Conservation (phyloP, 345 rosid genomes). For the Boechera divaricarpa region DNA sequence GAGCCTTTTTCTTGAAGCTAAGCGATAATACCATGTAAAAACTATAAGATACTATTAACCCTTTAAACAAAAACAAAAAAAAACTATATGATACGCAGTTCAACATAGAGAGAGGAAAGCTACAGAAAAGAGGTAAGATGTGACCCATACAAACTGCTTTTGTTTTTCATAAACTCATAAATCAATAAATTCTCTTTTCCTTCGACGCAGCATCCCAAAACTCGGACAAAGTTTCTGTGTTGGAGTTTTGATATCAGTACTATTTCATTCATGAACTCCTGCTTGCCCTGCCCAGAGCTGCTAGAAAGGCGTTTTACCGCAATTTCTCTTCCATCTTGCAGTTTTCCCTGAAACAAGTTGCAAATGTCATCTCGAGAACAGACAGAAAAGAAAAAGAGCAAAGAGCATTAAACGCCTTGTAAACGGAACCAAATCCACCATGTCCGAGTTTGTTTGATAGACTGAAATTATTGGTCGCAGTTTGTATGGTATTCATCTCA, state of each 20-base stretch:
- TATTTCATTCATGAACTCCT: conserved; percentile 46
- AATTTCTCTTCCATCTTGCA: conserved; percentile 23
- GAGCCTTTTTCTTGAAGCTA: conserved; percentile 20
- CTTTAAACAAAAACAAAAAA: not conserved
- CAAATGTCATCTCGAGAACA: not conserved
- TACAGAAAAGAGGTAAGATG: not conserved
- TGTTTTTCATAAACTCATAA: conserved; percentile 41
- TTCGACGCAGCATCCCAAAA: conserved; percentile 40
- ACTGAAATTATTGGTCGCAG: conserved; percentile 33
- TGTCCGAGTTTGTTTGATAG: conserved; percentile 36
- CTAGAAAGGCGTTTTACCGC: conserved; percentile 44
- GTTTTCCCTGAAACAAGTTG: conserved; percentile 23
- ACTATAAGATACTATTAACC: not conserved
- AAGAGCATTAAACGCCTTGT: too few species aligned
- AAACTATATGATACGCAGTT: not conserved
- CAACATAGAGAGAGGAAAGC: not conserved
- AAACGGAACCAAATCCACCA: conserved; percentile 44
- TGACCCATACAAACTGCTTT: conserved; percentile 39
- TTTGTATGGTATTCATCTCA: conserved; percentile 24
- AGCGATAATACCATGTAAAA: not conserved
- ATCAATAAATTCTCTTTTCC: conserved; percentile 39
- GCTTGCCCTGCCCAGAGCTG: conserved; percentile 39
- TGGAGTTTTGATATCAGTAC: conserved; percentile 39
- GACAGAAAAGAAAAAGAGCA: not conserved
- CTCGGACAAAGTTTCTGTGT: conserved; percentile 34